Base-by-base conservation (phyloP, 2,329 filamentous ascomycete species). In the Penicillium sp. region DNA sequence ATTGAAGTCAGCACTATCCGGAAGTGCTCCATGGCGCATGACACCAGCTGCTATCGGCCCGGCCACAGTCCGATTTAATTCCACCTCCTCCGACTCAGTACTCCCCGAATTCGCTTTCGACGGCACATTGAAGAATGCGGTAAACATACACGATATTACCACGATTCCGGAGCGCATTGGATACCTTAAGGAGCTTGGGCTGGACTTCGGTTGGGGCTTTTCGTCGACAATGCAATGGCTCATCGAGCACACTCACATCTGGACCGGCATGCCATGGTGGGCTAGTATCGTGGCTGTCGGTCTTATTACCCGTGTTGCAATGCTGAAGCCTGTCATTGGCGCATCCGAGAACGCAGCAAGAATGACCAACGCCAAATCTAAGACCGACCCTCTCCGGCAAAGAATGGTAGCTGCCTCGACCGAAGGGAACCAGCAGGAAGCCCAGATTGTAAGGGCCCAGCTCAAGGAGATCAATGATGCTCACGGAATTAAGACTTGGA, bases 171-270 rank as follows among this genome's bases (percentile, higher is more conserved):
- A 93, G 69, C 81, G 86, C 50, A 84, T 96, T 58, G 94, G 94
- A 61, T 97, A 93, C 70, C 80, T 99, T 58, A 85, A 90, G 66
- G 82, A 86, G 7, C 80, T 97, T 12, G 94, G 94, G 4, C 79
- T 99, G 23, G 90, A 97, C 68, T 97, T 89, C 69, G 92, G 93
- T 71, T 93, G 81, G 79, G 93, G 93, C 17, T 85, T 90, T 6
- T 90, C 92, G 0, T 78, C 87, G 4, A 64, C 85, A 17, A 86
- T 94, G 74, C 83, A 97, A 77, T 93, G 83, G 81, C 23, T 85
- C 3, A 77, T 97, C 12, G 94, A 99, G 79, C 86, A 93, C 71
- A 72, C 95, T 41, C 91, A 99, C 76, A 80, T 97, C 60, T 88
- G 83, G 66, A 78, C 71, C 7, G 91, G 89, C 37, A 76, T 91